Evolutionary conservation across 1,139 yeast species (phyloP).

Genomic region (Suhomyces ambrosiae): DNA sequence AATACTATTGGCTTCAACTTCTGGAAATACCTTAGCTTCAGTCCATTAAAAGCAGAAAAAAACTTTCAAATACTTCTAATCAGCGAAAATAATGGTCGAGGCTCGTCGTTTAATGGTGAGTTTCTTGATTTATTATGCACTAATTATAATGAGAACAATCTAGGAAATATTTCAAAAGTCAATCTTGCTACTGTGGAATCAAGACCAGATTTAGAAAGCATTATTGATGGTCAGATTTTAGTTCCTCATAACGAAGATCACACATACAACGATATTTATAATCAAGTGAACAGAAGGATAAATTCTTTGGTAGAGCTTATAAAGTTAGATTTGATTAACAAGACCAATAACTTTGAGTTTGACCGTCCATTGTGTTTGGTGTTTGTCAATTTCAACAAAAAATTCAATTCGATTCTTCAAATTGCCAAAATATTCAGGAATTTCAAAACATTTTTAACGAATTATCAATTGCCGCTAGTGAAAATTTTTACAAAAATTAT

Average conservation of each 20-base stretch:
- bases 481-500: slow-evolving; percentile 56
- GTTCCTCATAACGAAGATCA: slow-evolving; percentile 21
- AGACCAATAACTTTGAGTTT: slow-evolving; percentile 45
- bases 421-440: slow-evolving; percentile 51
- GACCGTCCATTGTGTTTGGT: slow-evolving; percentile 50
- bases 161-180: slow-evolving; percentile 48
- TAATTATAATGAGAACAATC: slow-evolving; percentile 48
- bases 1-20: slow-evolving; percentile 43
- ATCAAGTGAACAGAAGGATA: slow-evolving; percentile 33
- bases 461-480: slow-evolving; percentile 46
- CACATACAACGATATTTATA: slow-evolving; percentile 31
- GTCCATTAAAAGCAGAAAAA: slow-evolving; percentile 53
- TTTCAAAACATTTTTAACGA: slow-evolving; percentile 44
- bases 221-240: slow-evolving; percentile 38
- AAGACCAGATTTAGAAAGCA: slow-evolving; percentile 35
- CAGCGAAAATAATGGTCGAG: slow-evolving; percentile 27
- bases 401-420: slow-evolving; percentile 48
- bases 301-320: slow-evolving; percentile 38
- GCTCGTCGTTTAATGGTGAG: slow-evolving; percentile 20
- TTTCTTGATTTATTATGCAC: slow-evolving; percentile 45
- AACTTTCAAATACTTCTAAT: slow-evolving; percentile 57
- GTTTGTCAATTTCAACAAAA: slow-evolving; percentile 48
- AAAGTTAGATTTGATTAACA: slow-evolving; percentile 44
- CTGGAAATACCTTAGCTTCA: slow-evolving; percentile 60
- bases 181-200: slow-evolving; percentile 34